Evolutionary conservation across 2,329 filamentous ascomycete species (phyloP), one percentile per base, ranked within the genome.

Genomic region (Hypomyces perniciosus): DNA sequence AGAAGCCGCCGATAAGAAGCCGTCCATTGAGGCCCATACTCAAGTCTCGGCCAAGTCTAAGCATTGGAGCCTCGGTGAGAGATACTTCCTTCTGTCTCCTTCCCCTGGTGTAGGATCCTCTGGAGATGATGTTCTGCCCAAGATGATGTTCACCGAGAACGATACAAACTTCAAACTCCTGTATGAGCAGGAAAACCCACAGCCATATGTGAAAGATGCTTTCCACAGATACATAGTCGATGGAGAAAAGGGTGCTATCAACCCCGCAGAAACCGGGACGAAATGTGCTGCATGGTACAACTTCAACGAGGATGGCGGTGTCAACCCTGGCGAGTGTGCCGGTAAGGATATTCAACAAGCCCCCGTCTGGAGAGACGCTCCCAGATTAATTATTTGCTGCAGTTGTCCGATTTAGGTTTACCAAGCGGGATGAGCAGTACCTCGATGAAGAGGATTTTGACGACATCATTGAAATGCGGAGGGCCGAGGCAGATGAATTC

Each of bases 371-470:
- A 27, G 4, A 13, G 12, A 8, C 4, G 8, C n/a, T 28, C 3
- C 4, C 52, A 51, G 49, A 54, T 31, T 51, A 31, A 46, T 20
- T 7, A 42, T 57, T 12, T 7, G 8, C 4, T 4, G 1, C 46
- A 80, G 92, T 97, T 42, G 90, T 97, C 41, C 88, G 92, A 63
- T 96, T 97, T 72, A 84, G 90, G 38, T 78, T 97, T 48, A 91
- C 90, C 28, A 85, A 79, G 62, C 86, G 84, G 64, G 76, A 83
- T 50, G 83, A 90, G 44, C 77, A 79, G 13, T 95, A 90, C 66
- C 78, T 97, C 27, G 91, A 97, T 62, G 92, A 97, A 71, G 92
- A 96, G 68, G 77, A 86, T 34, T 93, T 97, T 56, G 92, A 97
- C 64, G 84, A 96, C 63, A 81, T 93, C 57, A 85, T 97, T 53